Evolutionary conservation across 768 basidiomycete species (phyloP), one percentile per base, ranked within the genome.

Genomic region (Suillus bovinus): DNA sequence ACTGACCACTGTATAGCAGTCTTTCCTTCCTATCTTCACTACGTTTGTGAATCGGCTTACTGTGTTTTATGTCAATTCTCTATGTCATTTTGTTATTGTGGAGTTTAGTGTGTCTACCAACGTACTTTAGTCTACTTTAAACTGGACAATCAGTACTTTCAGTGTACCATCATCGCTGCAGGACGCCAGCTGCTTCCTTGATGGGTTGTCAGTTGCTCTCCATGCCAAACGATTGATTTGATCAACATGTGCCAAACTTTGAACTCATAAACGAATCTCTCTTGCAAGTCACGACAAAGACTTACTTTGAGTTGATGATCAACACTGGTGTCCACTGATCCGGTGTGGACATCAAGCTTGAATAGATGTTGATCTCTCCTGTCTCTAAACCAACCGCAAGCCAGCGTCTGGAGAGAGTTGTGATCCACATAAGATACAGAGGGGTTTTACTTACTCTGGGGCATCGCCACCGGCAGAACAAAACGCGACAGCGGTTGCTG

Each of bases 141-240:
- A 71, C 67, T 81, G 84, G 78, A 93, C 79, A 70, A 80, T 80
- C 75, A 87, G 78, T 78, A 96, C 81, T 75, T 87, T 90, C 76
- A 96, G 79, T 80, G 90, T 91, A 80, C 92, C 88, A 82, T 98
- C 96, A 79, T 96, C 94, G 74, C 93, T 92, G 70, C 93, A 93
- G 62, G 88, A 93, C 38, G 93, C 96, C 58, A 98, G 82, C 63
- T 86, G 81, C 61, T 75, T 77, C 60, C 68, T 63, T n/a, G 66
- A 62, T 13, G 63, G 66, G 34, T 72, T 66, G 8, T 64, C 68
- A 16, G 73, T 72, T 34, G 88, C 86, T 41, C 89, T 82, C 93
- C 93, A 98, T n/a, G 86, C 81, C 60, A 97, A 77, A 61, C 84
- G 84, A 68, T 95, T 86, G 56, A 98, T 83, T 61, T 93, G 89